Evolutionary conservation across 2,329 filamentous ascomycete genomes (phyloP), one percentile per base, ranked within the genome.

Genomic region (Madurella fahalii): DNA sequence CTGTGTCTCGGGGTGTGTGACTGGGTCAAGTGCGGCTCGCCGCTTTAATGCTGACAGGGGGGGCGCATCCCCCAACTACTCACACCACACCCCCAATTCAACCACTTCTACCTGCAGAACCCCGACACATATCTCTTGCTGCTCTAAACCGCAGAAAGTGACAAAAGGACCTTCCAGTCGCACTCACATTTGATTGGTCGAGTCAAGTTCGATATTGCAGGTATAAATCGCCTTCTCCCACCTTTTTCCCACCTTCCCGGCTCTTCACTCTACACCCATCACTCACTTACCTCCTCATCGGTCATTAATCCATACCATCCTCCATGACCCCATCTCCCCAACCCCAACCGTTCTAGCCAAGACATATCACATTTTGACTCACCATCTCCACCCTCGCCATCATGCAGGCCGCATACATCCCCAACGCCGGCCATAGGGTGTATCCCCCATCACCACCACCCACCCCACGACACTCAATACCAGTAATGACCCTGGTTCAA

Each of bases 181-280:
- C 7, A 13, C n/a, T 2, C 11, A 8, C 16, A n/a, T n/a, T n/a
- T 50, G 18, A 54, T 57, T 57, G 55, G 55, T 34, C 32, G 20
- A 20, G 1, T 15, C 37, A 17, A 20, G n/a, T 30, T 31, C 16
- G 17, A 16, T 16, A 16, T 39, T 54, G 43, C 47, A 53, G 16
- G 44, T 57, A 57, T 57, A 54, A 54, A 50, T 49, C 51, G 40
- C 16, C 1, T 12, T 32, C 47, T 45, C 55, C 47, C 51, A 30
- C 44, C 40, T 37, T 45, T 51, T 52, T 45, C 30, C 20, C 43
- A 39, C 32, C 44, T 46, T 17, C 2, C 18, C 25, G n/a, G 34
- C 31, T 32, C 37, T 39, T 53, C 32, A 18, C 20, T 18, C 50
- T 25, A 20, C 47, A 16, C 34, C 43, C 42, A 9, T 40, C 15